Conservation (phyloP, 768 basidiomycete species). For the Phylloporus scabripes region DNA sequence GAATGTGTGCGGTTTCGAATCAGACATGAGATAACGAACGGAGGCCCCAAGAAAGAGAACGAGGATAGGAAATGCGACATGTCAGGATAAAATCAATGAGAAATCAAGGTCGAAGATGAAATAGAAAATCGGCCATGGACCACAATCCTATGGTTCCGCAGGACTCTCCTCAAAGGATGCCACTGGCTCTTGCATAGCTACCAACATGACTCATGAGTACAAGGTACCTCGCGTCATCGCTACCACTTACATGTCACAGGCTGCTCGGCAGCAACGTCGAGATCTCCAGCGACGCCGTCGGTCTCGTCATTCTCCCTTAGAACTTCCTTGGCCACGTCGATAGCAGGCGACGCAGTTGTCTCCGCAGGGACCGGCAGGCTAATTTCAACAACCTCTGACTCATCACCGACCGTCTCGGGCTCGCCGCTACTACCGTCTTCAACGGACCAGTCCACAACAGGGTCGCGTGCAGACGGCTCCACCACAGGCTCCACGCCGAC, state of each 20-base stretch:
- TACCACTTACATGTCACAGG: constrained; percentile 10
- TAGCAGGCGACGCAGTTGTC: neutral
- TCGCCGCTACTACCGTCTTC: neutral
- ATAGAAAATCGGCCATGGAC: neutral
- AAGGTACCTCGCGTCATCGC: neutral
- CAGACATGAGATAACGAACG: constrained; percentile 4
- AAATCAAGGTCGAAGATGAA: neutral
- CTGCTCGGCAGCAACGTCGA: neutral
- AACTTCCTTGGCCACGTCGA: neutral
- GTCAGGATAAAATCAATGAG: neutral
- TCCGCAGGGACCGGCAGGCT: neutral
- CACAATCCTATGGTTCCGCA: neutral
- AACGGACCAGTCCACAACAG: neutral
- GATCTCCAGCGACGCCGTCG: neutral
- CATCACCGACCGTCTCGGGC: neutral
- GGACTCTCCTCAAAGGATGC: neutral
- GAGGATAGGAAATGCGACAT: neutral
- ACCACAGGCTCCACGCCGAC: neutral
- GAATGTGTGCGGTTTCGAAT: constrained; percentile 2
- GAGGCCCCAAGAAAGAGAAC: neutral
- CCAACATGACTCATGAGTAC: constrained; percentile 1
- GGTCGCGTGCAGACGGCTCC: neutral
- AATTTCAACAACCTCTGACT: neutral
- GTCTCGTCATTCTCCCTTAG: neutral
- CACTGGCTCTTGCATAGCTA: neutral